Evolutionary conservation across 23 red algal genomes (phyloP).

Genomic region (Gracilaria gracilis): DNA sequence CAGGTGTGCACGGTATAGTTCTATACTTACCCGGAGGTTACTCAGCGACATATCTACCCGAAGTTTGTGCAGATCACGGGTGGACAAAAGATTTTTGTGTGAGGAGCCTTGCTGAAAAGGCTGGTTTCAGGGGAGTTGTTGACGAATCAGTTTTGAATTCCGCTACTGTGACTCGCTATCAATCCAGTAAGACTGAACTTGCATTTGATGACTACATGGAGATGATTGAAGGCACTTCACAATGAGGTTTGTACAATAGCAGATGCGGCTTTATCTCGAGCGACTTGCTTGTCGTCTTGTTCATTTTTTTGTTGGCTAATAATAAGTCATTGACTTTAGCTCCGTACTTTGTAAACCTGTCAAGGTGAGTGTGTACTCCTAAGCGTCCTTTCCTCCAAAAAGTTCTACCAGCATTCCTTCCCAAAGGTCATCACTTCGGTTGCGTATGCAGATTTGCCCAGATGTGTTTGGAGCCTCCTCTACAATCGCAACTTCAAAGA

Average conservation of each 20-base stretch:
- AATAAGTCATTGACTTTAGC: neutral
- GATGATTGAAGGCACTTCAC: neutral
- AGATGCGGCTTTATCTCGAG: neutral
- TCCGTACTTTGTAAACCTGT: neutral
- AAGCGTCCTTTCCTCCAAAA: slow-evolving; percentile 6
- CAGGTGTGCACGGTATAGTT: slow-evolving; percentile 86
- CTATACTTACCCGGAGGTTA: slow-evolving; percentile 67
- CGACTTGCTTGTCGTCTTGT: neutral
- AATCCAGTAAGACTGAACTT: slow-evolving; percentile 50
- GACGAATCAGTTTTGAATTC: slow-evolving; percentile 36
- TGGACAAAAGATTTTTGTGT: slow-evolving; percentile 83
- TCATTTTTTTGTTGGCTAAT: slow-evolving; percentile 14
- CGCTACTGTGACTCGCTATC: slow-evolving; percentile 48
- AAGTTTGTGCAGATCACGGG: slow-evolving; percentile 82
- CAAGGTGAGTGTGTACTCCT: neutral
- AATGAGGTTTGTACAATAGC: neutral
- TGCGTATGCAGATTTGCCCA: neutral
- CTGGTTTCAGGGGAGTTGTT: slow-evolving; percentile 66
- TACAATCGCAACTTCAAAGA: neutral
- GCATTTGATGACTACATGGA: slow-evolving; percentile 47
- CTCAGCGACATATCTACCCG: slow-evolving; percentile 92
- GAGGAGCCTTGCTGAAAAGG: slow-evolving; percentile 78
- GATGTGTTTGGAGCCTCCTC: neutral
- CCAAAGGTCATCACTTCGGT: neutral
- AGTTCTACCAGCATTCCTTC: slow-evolving; percentile 9